Conservation (phyloP, 495 filamentous ascomycete genomes). For the Hypoxylon fragiforme region DNA sequence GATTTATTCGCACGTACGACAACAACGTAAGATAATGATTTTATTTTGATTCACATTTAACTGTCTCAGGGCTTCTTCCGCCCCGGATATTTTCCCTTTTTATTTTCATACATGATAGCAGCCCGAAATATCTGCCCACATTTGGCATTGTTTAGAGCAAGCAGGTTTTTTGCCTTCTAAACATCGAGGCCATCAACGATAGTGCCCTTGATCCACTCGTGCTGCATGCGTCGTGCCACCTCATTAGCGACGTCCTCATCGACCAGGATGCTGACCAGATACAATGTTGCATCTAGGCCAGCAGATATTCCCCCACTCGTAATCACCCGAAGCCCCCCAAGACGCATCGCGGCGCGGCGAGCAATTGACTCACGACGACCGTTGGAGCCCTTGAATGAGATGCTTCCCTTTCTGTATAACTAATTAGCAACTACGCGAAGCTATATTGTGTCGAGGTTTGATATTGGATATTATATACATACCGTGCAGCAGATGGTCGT, state of each 20-base stretch:
- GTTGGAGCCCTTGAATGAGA: slow-evolving; percentile 68
- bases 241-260: slow-evolving; percentile 67
- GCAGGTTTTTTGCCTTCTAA: slow-evolving; percentile 48
- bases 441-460: neutral
- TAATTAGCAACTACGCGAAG: slow-evolving; percentile 15
- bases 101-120: slow-evolving; percentile 8
- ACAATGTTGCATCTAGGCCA: slow-evolving; percentile 77
- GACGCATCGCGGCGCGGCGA: slow-evolving; percentile 64
- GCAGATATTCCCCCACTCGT: slow-evolving; percentile 75
- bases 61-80: neutral
- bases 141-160: neutral
- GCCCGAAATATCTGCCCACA: slow-evolving; percentile 2
- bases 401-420: slow-evolving; percentile 63
- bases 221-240: slow-evolving; percentile 69
- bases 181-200: slow-evolving; percentile 75
- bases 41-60: slow-evolving; percentile 1
- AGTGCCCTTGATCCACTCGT: slow-evolving; percentile 70
- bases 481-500: slow-evolving; percentile 64
- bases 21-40: neutral
- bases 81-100: neutral
- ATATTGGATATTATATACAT: slow-evolving; percentile 26
- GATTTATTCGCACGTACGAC: neutral
- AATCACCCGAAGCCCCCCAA: slow-evolving; percentile 72
- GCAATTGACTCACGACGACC: slow-evolving; percentile 69
- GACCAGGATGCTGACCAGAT: slow-evolving; percentile 75